Evolutionary conservation across 768 basidiomycete species (phyloP), one percentile per base, ranked within the genome.

Genomic region (Cyclocybe cylindracea): DNA sequence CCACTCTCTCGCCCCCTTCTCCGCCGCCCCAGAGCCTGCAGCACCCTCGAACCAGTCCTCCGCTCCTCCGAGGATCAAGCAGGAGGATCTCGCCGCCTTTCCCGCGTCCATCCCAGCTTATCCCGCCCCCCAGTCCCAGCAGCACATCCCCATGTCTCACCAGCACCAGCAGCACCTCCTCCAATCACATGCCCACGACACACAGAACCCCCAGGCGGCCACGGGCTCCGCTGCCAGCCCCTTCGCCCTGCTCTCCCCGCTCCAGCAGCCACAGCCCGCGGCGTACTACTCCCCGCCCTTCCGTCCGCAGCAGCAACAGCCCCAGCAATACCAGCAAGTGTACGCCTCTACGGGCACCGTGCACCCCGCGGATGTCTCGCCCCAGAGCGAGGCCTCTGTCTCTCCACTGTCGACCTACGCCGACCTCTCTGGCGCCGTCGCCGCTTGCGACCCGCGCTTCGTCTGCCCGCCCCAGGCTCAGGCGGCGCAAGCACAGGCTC

Each of bases 361-460:
- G 16, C 63, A 62, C 48, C 64, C 65, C 19, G 57, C 66, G 29
- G 65, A 65, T 36, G 59, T 64, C 19, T 62, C 65, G 42, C 65
- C 66, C 34, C 32, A 43, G 31, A 58, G 54, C 33, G 61, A 63
- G 8, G 37, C 57, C 48, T 52, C 61, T 48, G 56, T 48, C 33
- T 59, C 60, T 9, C 60, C 62, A 7, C 54, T 64, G 42, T 51
- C 62, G 36, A 29, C 46, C 6, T 61, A 55, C 44, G 40, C 57
- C 5, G 60, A 61, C 44, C 14, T 54, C 7, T 51, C 55, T 9
- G 47, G 31, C 38, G 53, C 19, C 18, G 48, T 46, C 39, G 40
- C 44, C 18, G 50, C 29, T 10, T 54, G 51, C 34, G 55, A 57
- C 48, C 50, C 59, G 3, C 55, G 50, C 33, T 58, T 46, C 24